A percentile compares a stretch with the other conserved stretches of the same genome.
These are phyloP conservation scores for Singerocomus inundabilis DNA, from an alignment of 1,284 basidiomycete species.

Conservation along the genomic window DNA sequence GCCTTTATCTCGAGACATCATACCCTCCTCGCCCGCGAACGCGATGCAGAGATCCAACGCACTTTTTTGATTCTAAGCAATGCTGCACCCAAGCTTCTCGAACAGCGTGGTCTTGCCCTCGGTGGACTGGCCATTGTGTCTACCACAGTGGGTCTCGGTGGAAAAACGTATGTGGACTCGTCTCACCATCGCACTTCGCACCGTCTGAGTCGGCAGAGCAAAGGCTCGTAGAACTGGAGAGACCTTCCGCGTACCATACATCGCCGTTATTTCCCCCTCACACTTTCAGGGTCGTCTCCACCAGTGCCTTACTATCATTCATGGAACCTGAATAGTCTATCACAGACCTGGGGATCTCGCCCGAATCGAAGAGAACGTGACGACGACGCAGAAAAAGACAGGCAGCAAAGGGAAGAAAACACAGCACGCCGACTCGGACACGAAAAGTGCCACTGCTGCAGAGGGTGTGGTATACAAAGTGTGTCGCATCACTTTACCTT, in stretches of 20 bases:
- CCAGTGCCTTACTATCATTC: neutral
- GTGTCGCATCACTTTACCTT: slow-evolving; percentile 1
- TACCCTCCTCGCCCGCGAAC: slow-evolving; percentile 66
- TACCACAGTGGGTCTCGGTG: slow-evolving; percentile 81
- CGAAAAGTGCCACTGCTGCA: slow-evolving; percentile 39
- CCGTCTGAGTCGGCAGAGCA: slow-evolving; percentile 29
- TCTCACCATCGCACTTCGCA: neutral
- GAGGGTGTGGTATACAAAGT: slow-evolving; percentile 88
- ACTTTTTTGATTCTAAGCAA: slow-evolving; percentile 80
- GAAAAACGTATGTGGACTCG: slow-evolving; percentile 70
- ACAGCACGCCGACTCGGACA: slow-evolving; percentile 28
- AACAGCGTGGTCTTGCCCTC: slow-evolving; percentile 83
- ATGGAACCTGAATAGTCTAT: slow-evolving; percentile 4
- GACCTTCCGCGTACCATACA: slow-evolving; percentile 78
- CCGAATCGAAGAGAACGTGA: slow-evolving; percentile 71
- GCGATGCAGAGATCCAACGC: slow-evolving; percentile 81
- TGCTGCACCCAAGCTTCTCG: slow-evolving; percentile 80
- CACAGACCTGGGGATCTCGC: slow-evolving; percentile 77
- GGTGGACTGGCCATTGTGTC: slow-evolving; percentile 69
- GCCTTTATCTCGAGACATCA: slow-evolving; percentile 75
- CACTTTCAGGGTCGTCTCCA: slow-evolving; percentile 61
- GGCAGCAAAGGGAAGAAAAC: slow-evolving; percentile 43
- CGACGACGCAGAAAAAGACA: slow-evolving; percentile 45
- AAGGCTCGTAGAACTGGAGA: slow-evolving; percentile 84
- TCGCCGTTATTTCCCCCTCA: slow-evolving; percentile 79